Evolutionary conservation across 305 asterid species (phyloP), one percentile per base, ranked within the genome.

Genomic region (Fraxinus paxiana): DNA sequence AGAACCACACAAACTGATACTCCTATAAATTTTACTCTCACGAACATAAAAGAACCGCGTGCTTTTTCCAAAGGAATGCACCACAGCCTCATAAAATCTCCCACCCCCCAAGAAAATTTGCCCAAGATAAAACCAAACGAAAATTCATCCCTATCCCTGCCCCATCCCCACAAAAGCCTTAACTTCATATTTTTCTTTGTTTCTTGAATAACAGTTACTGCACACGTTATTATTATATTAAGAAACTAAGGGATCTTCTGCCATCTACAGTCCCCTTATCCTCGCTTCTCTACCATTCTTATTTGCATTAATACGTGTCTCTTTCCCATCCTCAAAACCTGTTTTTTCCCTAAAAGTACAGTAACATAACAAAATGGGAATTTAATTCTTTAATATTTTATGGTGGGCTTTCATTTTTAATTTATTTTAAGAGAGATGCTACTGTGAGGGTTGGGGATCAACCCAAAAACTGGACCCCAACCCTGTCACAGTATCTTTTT

Each of bases 251-350:
- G 56, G 56, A 46, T 46, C 17, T 46, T 13, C 18, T 13, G 18
- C 56, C 10, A 72, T 63, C 35, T 77, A 41, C n/a, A 41, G n/a
- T 65, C 77, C 81, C 77, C 48, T 48, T 86, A 35, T 18, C 38
- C 38, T 76, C 24, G 37, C 37, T 33, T 33, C 37, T 33, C 37
- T 33, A 5, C 37, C 37, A 5, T 33, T 33, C 7, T 33, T 33
- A 33, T 33, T 33, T 33, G 75, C 72, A 43, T 6, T 79, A 59
- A 83, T 38, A 91, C 97, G 97, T 94, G 98, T 96, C 91, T 72
- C 77, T 81, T 85, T 85, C 77, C 65, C 79, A 84, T 87, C 98
- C 97, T 89, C 96, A 89, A 48, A 73, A 33, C 20, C 56, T 13
- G 51, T 41, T 41, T 12, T 35, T 34, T 34, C 15, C 48, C 48